Conservation (phyloP, 352 stramenopile genomes). For the Phytopythium oedochilum region DNA sequence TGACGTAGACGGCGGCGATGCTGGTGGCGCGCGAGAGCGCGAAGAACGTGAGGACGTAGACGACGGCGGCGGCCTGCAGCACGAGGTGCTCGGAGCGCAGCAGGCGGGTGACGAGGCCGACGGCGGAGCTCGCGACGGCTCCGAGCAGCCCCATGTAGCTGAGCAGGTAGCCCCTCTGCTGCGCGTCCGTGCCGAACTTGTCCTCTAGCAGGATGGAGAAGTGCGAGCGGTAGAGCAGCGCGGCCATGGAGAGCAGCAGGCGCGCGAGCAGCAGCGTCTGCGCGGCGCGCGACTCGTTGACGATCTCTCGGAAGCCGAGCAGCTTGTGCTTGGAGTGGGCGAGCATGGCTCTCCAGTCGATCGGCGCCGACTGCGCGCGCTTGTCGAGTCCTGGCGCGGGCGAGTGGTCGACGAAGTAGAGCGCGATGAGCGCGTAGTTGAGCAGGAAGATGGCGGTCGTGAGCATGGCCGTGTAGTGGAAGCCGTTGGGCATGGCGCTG, state of each 20-base stretch:
- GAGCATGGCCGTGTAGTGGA: conserved; percentile 79
- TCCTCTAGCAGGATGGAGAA: conserved; percentile 77
- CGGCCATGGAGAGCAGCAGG: conserved; percentile 66
- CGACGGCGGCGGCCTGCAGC: conserved; percentile 53
- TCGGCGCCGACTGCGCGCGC: not conserved
- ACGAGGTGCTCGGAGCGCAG: conserved; percentile 52
- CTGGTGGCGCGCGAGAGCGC: conserved; percentile 46
- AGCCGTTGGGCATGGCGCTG: conserved; percentile 58
- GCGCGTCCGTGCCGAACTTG: conserved; percentile 69
- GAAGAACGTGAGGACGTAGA: conserved; percentile 74
- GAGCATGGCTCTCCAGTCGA: conserved; percentile 33
- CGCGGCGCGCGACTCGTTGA: conserved; percentile 55
- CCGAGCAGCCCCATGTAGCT: conserved; percentile 81
- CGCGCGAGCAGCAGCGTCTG: conserved; percentile 67
- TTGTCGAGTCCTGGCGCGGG: conserved; percentile 1
- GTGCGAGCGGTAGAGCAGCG: conserved; percentile 75
- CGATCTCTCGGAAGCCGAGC: conserved; percentile 53
- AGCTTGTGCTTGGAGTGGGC: conserved; percentile 50
- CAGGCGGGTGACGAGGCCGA: conserved; percentile 42
- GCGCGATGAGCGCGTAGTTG: conserved; percentile 64
- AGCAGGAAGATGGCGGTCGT: conserved; percentile 58
- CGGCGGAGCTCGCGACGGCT: conserved; percentile 55
- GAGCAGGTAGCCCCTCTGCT: conserved; percentile 58
- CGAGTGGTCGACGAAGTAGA: conserved; percentile 37
- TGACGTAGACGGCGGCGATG: conserved; percentile 45